A percentile compares a stretch with the other conserved stretches of the same genome.
Conservation (phyloP, 176 grass and related monocot species). For the Chrysopogon serrulatus region DNA sequence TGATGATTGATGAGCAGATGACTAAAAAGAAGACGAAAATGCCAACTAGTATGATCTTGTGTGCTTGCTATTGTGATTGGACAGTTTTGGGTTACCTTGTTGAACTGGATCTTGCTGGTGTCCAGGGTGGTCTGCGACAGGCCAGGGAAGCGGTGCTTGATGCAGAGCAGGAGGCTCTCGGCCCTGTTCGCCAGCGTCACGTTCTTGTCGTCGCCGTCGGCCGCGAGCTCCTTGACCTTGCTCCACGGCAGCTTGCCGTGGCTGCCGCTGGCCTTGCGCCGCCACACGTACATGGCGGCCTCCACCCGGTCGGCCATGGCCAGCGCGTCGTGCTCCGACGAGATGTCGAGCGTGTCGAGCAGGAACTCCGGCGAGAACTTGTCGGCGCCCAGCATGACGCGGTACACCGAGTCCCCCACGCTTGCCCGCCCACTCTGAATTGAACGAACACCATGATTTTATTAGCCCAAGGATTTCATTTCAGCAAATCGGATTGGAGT, state of each 20-base stretch:
- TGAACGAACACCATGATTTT: slow-evolving; percentile 7
- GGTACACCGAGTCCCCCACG: slow-evolving; percentile 78
- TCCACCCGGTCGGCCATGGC: slow-evolving; percentile 82
- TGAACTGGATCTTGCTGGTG: slow-evolving; percentile 97
- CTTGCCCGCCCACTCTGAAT: slow-evolving; percentile 75
- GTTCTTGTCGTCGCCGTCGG: slow-evolving; percentile 72
- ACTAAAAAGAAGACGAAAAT: background rate
- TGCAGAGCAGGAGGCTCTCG: slow-evolving; percentile 67
- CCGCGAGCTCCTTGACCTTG: slow-evolving; percentile 73
- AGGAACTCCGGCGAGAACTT: slow-evolving; percentile 84
- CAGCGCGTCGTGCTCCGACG: slow-evolving; percentile 83
- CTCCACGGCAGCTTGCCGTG: slow-evolving; percentile 68
- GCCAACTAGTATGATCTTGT: background rate
- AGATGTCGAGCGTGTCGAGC: slow-evolving; percentile 68
- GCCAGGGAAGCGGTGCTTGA: slow-evolving; percentile 83
- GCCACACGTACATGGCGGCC: slow-evolving; percentile 97
- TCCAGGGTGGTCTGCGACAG: slow-evolving; percentile 94
- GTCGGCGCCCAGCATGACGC: slow-evolving; percentile 47
- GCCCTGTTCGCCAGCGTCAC: slow-evolving; percentile 69
- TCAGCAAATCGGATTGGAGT: too few species aligned
- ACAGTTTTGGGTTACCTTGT: slow-evolving; percentile 54
- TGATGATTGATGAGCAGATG: background rate
- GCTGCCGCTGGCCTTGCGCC: slow-evolving; percentile 66
- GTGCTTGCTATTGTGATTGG: background rate
- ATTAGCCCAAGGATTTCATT: too few species aligned